These are phyloP conservation scores for Cydonia oblonga DNA, from an alignment of 331 rosid genomes.

Conservation along the genomic window DNA sequence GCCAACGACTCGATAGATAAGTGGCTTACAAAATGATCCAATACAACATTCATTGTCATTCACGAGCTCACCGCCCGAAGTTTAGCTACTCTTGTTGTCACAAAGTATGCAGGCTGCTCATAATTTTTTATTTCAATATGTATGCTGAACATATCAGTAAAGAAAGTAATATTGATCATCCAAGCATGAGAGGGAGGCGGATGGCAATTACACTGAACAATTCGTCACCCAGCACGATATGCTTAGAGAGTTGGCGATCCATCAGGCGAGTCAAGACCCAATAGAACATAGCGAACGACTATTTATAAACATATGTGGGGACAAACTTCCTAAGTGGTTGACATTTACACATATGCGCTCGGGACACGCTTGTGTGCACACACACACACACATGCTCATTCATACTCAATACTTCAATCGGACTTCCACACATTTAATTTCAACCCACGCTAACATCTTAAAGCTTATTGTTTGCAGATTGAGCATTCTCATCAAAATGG, in stretches of 20 bases:
- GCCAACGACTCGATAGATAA: too few species aligned
- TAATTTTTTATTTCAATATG: neutral
- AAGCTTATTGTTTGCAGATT: conserved; percentile 30
- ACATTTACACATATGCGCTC: neutral
- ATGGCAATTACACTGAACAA: conserved; percentile 28
- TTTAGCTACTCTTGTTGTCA: conserved; percentile 33
- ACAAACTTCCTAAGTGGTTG: conserved; percentile 45
- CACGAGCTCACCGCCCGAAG: conserved; percentile 20
- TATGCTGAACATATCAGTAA: neutral
- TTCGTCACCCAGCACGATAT: conserved; percentile 33
- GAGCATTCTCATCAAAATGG: conserved; percentile 37
- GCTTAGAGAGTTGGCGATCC: conserved; percentile 55
- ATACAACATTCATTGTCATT: neutral
- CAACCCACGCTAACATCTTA: neutral
- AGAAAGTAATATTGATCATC: neutral
- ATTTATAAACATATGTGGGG: conserved; percentile 23
- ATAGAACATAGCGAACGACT: conserved; percentile 25
- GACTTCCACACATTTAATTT: neutral
- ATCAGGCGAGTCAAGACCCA: conserved; percentile 17
- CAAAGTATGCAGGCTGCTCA: conserved; percentile 25
- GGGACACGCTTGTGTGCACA: neutral
- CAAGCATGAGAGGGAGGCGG: neutral
- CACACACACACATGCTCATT: neutral
- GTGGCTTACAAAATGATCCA: too few species aligned
- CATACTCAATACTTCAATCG: neutral